Conservation (phyloP, 208 protist genomes). For the Porcisia deanei region DNA sequence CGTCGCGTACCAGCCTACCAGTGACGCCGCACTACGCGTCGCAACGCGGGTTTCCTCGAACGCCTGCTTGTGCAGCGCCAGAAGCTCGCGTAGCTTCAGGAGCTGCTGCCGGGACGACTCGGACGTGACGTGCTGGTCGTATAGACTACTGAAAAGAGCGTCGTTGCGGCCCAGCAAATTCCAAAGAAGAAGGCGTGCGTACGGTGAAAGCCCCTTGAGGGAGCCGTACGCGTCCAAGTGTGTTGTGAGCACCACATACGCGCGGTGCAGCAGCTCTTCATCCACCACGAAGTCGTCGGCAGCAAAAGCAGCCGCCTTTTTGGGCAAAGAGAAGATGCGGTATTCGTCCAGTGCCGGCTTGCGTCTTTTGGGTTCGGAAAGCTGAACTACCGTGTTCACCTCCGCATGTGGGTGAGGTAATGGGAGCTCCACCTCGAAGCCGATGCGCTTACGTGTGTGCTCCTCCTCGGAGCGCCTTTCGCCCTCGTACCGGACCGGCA, state of each 20-base stretch:
- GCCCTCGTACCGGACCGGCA: constrained; percentile 70
- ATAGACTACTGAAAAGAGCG: constrained; percentile 43
- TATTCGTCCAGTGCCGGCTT: constrained; percentile 79
- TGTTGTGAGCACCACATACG: constrained; percentile 57
- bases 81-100: constrained; percentile 25
- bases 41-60: constrained; percentile 42
- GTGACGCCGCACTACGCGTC: constrained; percentile 48
- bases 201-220: constrained; percentile 64
- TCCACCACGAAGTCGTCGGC: constrained; percentile 88
- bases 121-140: constrained; percentile 30
- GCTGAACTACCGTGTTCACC: constrained; percentile 78
- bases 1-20: constrained; percentile 77
- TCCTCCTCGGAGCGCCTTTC: constrained; percentile 67
- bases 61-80: constrained; percentile 24
- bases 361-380: constrained; percentile 73
- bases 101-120: constrained; percentile 34
- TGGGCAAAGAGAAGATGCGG: constrained; percentile 84
- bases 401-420: constrained; percentile 57
- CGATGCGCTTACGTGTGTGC: constrained; percentile 47
- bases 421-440: constrained; percentile 61
- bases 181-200: constrained; percentile 71
- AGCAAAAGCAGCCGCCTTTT: constrained; percentile 70
- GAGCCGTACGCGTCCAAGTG: constrained; percentile 80
- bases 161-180: constrained; percentile 71
- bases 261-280: constrained; percentile 79